phyloP scores from a whole-genome alignment of 192 early-diverging fungal genomes.

The Spizellomyces punctatus region DNA sequence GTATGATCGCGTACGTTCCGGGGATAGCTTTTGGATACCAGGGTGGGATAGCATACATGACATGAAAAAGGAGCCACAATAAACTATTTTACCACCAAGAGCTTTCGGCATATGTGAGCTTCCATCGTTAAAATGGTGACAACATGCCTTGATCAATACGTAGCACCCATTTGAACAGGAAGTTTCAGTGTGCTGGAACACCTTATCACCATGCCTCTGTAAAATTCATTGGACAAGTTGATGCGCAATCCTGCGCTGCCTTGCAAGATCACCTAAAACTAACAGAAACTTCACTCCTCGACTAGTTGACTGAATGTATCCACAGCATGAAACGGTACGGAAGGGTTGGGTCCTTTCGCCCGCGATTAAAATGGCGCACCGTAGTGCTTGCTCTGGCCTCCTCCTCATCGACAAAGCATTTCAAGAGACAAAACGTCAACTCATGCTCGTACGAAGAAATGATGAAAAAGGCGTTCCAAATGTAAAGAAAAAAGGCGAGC shows the following conservation, averaged over 20 bases:
- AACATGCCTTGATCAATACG: too few species aligned
- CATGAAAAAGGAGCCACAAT: too few species aligned
- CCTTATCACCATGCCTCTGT: too few species aligned
- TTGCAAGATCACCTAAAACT: too few species aligned
- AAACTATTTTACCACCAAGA: too few species aligned
- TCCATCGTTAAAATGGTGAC: too few species aligned
- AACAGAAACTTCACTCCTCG: too few species aligned
- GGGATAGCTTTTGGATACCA: slow-evolving; percentile 41
- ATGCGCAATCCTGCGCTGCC: too few species aligned
- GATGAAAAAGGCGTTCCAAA: not conserved
- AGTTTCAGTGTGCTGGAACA: too few species aligned
- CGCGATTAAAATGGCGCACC: slow-evolving; percentile 16
- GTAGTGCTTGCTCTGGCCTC: slow-evolving; percentile 4
- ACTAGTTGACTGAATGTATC: not conserved
- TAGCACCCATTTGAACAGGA: too few species aligned
- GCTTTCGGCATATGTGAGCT: too few species aligned
- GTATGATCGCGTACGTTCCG: slow-evolving; percentile 13
- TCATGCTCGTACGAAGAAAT: not conserved
- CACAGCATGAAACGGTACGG: slow-evolving; percentile 5
- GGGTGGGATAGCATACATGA: not conserved
- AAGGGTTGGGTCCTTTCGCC: slow-evolving; percentile 4
- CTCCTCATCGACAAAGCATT: not conserved
- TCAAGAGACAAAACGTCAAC: not conserved
- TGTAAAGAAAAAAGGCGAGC: not conserved
- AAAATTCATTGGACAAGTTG: too few species aligned